A percentile compares a stretch with the other conserved stretches of the same genome.
Conservation (phyloP, 2,329 filamentous ascomycete genomes). For the Fusarium sp. region DNA sequence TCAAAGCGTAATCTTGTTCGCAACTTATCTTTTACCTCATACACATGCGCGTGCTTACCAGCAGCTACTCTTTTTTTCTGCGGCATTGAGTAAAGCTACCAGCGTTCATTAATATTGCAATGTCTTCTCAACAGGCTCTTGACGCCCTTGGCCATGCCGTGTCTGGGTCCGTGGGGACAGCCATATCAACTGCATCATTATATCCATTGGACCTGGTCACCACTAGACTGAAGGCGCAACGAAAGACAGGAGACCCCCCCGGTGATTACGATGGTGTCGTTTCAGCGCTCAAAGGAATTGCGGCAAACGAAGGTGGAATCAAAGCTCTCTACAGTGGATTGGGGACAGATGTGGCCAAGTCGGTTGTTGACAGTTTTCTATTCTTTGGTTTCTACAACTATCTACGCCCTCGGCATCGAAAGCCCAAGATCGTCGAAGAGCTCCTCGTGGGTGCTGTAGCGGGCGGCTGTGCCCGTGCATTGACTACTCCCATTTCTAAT, state of each 20-base stretch:
- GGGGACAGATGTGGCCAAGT: conserved; percentile 74
- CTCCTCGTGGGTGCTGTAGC: conserved; percentile 79
- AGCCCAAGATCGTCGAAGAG: conserved; percentile 76
- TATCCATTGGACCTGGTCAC: conserved; percentile 88
- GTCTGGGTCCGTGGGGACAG: conserved; percentile 82
- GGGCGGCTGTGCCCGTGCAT: conserved; percentile 78
- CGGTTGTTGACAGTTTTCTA: conserved; percentile 80
- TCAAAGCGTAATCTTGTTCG: conserved; percentile 16
- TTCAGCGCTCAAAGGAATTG: conserved; percentile 80
- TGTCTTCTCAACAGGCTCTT: conserved; percentile 60
- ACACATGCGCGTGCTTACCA: conserved; percentile 15
- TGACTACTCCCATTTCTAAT: conserved; percentile 85
- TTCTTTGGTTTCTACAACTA: conserved; percentile 87
- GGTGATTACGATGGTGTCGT: conserved; percentile 73
- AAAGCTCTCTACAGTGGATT: conserved; percentile 78
- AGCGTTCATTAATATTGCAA: conserved; percentile 17
- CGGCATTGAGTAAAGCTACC: not conserved
- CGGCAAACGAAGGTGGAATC: conserved; percentile 76
- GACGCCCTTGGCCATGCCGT: conserved; percentile 85
- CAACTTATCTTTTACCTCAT: conserved; percentile 17
- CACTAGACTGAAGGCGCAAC: conserved; percentile 85
- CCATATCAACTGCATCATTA: conserved; percentile 80
- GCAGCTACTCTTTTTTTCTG: not conserved
- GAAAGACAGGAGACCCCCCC: conserved; percentile 62
- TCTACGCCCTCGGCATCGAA: conserved; percentile 56